phyloP scores from a whole-genome alignment of 2,329 filamentous ascomycete genomes.

The Diplodia scrobiculata region DNA sequence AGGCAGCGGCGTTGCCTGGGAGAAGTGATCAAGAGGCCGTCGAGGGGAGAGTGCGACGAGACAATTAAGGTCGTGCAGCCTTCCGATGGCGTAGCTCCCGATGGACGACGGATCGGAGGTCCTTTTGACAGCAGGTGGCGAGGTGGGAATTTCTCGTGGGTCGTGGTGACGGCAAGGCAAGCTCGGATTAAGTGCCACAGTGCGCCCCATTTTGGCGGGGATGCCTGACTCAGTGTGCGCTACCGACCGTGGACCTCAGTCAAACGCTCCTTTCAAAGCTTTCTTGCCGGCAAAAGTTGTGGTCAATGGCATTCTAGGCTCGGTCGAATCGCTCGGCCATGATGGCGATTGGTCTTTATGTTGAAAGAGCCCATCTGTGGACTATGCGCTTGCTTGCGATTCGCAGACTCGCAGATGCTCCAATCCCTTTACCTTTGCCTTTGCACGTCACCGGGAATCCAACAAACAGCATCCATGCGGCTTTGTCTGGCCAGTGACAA shows the following conservation, averaged over 20 bases:
- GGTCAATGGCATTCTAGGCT: not conserved
- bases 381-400: not conserved
- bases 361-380: not conserved
- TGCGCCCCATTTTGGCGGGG: constrained; percentile 25
- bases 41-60: constrained; percentile 6
- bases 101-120: constrained; percentile 1
- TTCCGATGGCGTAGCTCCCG: constrained; percentile 6
- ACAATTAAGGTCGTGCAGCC: not conserved
- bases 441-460: not conserved
- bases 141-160: constrained; percentile 29
- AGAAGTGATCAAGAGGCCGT: not conserved
- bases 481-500: not conserved
- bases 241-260: not conserved
- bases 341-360: not conserved
- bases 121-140: constrained; percentile 8
- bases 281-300: not conserved
- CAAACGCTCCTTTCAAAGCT: not conserved
- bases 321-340: not conserved
- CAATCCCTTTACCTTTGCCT: not conserved
- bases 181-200: constrained; percentile 12
- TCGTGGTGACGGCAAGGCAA: constrained; percentile 25
- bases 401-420: not conserved
- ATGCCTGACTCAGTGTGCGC: constrained; percentile 25
- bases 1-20: constrained; percentile 17
- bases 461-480: not conserved